phyloP scores from a whole-genome alignment of 2,329 filamentous ascomycete genomes.

The Cercospora sojina region DNA sequence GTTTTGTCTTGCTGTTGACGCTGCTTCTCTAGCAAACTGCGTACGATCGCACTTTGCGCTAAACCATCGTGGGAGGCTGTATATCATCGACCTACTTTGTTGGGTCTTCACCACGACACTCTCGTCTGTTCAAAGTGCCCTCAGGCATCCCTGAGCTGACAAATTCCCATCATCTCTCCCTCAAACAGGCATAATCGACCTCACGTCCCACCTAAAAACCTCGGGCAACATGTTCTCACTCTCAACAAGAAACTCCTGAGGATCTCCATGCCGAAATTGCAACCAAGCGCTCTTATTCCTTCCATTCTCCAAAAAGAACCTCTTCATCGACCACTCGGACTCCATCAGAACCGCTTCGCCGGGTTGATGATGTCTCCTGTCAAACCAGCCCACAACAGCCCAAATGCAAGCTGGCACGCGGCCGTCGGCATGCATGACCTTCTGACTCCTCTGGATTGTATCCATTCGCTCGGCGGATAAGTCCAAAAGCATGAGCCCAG shows the following conservation, averaged over 20 bases:
- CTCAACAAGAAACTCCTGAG: not conserved
- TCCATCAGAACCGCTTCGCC: not conserved
- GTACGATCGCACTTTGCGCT: too few species aligned
- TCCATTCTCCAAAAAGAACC: not conserved
- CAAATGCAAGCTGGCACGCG: not conserved
- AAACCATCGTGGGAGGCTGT: too few species aligned
- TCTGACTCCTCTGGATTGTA: not conserved
- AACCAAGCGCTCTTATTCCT: not conserved
- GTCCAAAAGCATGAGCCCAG: not conserved
- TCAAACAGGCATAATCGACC: not conserved
- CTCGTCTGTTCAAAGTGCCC: too few species aligned
- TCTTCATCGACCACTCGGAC: not conserved
- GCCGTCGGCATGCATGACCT: not conserved
- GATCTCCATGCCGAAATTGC: not conserved
- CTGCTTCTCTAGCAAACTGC: too few species aligned
- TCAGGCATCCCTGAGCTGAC: too few species aligned
- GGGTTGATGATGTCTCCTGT: not conserved
- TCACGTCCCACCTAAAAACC: not conserved
- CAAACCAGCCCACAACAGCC: not conserved
- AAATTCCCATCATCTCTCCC: not conserved
- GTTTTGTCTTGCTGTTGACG: too few species aligned
- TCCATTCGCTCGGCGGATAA: not conserved
- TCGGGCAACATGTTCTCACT: not conserved
- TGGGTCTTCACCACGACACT: too few species aligned
- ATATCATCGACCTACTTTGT: too few species aligned